These are phyloP conservation scores for Phlebopus sp. DNA, from an alignment of 1,284 basidiomycete genomes.

Conservation along the genomic window DNA sequence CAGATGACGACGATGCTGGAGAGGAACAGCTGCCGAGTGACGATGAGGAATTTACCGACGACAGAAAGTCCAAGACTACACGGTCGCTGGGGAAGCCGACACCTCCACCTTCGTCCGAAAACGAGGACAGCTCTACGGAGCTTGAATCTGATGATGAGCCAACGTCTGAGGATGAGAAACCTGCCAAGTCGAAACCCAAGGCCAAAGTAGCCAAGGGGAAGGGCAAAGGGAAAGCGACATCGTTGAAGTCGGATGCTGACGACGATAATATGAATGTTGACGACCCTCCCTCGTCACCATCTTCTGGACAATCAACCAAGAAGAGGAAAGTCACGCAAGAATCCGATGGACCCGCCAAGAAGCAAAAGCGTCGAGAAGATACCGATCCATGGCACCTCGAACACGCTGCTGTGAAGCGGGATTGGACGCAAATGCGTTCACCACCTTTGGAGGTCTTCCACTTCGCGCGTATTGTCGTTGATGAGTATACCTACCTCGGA, in stretches of 20 bases:
- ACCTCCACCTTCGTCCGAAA: conserved; percentile 31
- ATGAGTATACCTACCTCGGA: conserved; percentile 93
- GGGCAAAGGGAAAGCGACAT: conserved; percentile 24
- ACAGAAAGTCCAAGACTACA: conserved; percentile 18
- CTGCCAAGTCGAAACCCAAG: conserved; percentile 33
- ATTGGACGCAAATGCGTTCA: conserved; percentile 78
- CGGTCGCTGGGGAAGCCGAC: conserved; percentile 22
- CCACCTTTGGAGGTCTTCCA: conserved; percentile 92
- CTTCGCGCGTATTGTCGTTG: conserved; percentile 85
- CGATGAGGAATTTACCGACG: conserved; percentile 21
- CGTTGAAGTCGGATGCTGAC: conserved; percentile 21
- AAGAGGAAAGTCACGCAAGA: conserved; percentile 49
- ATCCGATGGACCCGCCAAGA: conserved; percentile 53
- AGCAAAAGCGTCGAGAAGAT: conserved; percentile 61
- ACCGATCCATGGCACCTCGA: conserved; percentile 82
- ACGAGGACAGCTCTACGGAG: conserved; percentile 15
- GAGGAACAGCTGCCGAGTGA: conserved; percentile 21
- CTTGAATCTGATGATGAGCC: conserved; percentile 34
- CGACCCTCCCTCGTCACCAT: conserved; percentile 36
- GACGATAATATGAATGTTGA: conserved; percentile 57
- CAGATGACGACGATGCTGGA: conserved; percentile 13
- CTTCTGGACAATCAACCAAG: conserved; percentile 40
- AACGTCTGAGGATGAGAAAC: conserved; percentile 25
- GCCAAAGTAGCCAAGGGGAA: conserved; percentile 24
- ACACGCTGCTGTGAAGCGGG: conserved; percentile 57